These are phyloP conservation scores for Sphaerulina vaccinii DNA, from an alignment of 2,329 filamentous ascomycete species.

Conservation along the genomic window DNA sequence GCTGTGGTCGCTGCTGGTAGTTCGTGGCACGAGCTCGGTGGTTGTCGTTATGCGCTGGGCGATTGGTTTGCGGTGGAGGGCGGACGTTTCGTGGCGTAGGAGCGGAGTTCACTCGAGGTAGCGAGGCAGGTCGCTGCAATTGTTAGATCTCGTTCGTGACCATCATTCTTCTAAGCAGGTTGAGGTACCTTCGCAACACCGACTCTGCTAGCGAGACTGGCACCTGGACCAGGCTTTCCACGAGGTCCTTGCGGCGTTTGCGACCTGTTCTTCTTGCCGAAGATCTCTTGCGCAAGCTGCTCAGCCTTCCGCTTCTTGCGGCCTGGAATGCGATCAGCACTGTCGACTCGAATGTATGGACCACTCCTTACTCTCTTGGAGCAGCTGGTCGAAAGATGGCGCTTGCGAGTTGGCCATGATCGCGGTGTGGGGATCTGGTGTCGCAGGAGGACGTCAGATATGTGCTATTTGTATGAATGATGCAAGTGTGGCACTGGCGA, in stretches of 20 bases:
- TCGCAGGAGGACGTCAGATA: not conserved
- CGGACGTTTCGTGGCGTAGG: slow-evolving; percentile 25
- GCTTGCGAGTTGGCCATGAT: slow-evolving; percentile 21
- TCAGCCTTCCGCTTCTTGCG: slow-evolving; percentile 29
- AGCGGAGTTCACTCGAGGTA: slow-evolving; percentile 28
- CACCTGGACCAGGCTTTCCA: slow-evolving; percentile 42
- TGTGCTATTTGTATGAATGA: not conserved
- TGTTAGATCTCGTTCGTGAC: slow-evolving; percentile 1
- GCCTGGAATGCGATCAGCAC: slow-evolving; percentile 10
- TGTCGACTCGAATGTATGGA: not conserved
- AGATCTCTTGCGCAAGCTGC: slow-evolving; percentile 67
- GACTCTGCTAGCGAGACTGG: slow-evolving; percentile 67
- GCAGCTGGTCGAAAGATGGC: slow-evolving; percentile 24
- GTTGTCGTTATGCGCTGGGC: slow-evolving; percentile 23
- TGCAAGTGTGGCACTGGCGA: too few species aligned
- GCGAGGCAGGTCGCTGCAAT: slow-evolving; percentile 30
- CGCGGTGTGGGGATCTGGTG: not conserved
- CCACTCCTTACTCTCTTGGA: slow-evolving; percentile 23
- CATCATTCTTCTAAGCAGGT: not conserved
- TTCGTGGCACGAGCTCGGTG: slow-evolving; percentile 45
- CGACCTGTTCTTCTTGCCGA: slow-evolving; percentile 59
- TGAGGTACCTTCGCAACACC: slow-evolving; percentile 66
- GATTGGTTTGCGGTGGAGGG: slow-evolving; percentile 18
- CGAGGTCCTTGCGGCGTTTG: slow-evolving; percentile 54
- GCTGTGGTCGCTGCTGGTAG: slow-evolving; percentile 24